Base-by-base conservation (phyloP, 495 filamentous ascomycete genomes). In the Lophiotrema nucula region DNA sequence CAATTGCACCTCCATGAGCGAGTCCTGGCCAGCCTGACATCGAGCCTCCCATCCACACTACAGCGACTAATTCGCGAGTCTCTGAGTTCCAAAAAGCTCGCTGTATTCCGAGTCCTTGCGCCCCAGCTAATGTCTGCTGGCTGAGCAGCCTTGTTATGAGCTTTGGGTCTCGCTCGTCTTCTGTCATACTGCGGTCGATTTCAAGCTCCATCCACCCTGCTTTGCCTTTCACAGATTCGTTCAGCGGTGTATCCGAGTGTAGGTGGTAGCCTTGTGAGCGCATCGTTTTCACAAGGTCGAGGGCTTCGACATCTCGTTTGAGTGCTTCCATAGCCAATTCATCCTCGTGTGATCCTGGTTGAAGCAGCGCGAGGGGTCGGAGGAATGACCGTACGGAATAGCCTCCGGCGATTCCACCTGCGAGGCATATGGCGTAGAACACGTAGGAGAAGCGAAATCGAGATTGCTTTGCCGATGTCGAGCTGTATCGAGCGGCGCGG, bases 1-100 rank as follows among this genome's bases (percentile, higher is more conserved):
- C 88, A 33, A 89, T 75, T 2, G 78, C 76, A 16, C 89, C 89
- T 16, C 89, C 89, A 72, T 95, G 89, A 47, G 86, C 82, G 19
- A 90, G 74, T 1, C 79, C 80, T n/a, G 88, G 88, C 86, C 87
- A 92, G 1, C 89, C 88, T 27, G 82, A 74, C 19, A 84, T 65
- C 13, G 75, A 81, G 0, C 67, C 42, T 26, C 89, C 89, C 37
- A 92, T 79, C 67, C 73, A 86, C 16, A 91, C 73, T 15, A 92
- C 69, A 53, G 72, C 78, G 35, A 80, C 57, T 3, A 79, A 58
- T 55, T 72, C 72, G 39, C 76, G 67, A 33, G 76, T 76, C 38
- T 73, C 73, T 19, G 74, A 62, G 55, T 82, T 79, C 72, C 72
- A 82, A 58, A 83, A 86, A 4, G 65, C 37, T 24, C 70, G 58